These are phyloP conservation scores for Saturnispora quitensis DNA, from an alignment of 805 yeast species.

Conservation along the genomic window DNA sequence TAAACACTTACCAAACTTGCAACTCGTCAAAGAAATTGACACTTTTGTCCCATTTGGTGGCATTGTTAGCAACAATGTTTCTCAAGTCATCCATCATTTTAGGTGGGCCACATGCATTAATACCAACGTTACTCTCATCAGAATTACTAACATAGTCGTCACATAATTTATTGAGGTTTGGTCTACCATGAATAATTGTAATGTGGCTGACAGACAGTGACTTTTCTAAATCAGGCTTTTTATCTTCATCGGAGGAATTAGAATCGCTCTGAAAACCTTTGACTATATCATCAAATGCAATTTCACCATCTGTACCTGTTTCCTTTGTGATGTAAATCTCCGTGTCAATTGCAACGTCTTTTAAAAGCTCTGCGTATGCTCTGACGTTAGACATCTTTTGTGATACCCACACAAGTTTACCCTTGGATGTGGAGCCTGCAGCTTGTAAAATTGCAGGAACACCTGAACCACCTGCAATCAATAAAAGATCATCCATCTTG, in stretches of 20 bases:
- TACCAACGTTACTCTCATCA: conserved; percentile 30
- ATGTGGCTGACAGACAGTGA: conserved; percentile 13
- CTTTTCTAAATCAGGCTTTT: conserved; percentile 8
- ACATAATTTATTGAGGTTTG: conserved; percentile 28
- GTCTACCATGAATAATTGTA: conserved; percentile 34
- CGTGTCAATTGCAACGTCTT: conserved; percentile 21
- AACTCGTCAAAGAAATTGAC: conserved; percentile 69
- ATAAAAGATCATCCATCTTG: conserved; percentile 40
- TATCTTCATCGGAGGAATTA: conserved; percentile 4
- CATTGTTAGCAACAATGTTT: conserved; percentile 33
- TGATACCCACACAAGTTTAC: conserved; percentile 53
- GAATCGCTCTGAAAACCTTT: not conserved
- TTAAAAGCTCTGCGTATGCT: conserved; percentile 31
- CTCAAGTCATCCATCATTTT: conserved; percentile 44
- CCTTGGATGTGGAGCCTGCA: conserved; percentile 23
- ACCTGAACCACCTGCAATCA: conserved; percentile 67
- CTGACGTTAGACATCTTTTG: conserved; percentile 38
- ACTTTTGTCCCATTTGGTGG: conserved; percentile 35
- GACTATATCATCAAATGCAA: not conserved
- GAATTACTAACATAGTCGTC: conserved; percentile 26
- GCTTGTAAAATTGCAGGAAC: conserved; percentile 46
- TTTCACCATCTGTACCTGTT: conserved; percentile 3
- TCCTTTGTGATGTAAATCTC: conserved; percentile 33
- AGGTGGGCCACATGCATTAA: conserved; percentile 40
- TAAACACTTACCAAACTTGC: conserved; percentile 48